Conservation (phyloP, 1,284 basidiomycete genomes). For the Rugosomyces carneus region DNA sequence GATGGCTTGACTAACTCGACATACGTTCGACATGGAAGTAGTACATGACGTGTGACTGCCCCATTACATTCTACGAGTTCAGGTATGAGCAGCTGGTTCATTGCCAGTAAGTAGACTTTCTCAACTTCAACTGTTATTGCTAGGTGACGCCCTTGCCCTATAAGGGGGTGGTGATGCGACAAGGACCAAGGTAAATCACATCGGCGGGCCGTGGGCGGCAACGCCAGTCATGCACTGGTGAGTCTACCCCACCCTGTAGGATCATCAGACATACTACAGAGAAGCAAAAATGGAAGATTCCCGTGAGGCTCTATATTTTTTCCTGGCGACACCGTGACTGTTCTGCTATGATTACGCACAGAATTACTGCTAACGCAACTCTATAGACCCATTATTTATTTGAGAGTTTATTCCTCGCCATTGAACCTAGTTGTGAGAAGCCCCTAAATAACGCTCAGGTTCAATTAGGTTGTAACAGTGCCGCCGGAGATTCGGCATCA, state of each 20-base stretch:
- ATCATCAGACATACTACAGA: not conserved
- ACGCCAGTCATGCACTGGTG: not conserved
- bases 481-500: not conserved
- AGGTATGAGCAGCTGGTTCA: too few species aligned
- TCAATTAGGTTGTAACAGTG: not conserved
- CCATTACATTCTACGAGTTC: not conserved
- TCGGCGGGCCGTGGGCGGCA: not conserved
- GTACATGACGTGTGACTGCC: not conserved
- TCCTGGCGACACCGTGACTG: not conserved
- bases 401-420: not conserved
- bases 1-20: not conserved
- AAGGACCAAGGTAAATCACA: not conserved
- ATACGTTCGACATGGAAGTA: not conserved
- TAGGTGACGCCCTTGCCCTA: not conserved
- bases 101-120: too few species aligned
- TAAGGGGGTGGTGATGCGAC: too few species aligned
- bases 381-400: not conserved
- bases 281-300: not conserved
- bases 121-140: not conserved
- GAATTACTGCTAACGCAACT: not conserved
- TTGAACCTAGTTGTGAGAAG: not conserved
- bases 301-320: not conserved
- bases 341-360: not conserved
- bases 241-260: not conserved
- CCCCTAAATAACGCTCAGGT: not conserved